phyloP scores from a whole-genome alignment of 164 flowering plant species.

The Vitis cinerea region DNA sequence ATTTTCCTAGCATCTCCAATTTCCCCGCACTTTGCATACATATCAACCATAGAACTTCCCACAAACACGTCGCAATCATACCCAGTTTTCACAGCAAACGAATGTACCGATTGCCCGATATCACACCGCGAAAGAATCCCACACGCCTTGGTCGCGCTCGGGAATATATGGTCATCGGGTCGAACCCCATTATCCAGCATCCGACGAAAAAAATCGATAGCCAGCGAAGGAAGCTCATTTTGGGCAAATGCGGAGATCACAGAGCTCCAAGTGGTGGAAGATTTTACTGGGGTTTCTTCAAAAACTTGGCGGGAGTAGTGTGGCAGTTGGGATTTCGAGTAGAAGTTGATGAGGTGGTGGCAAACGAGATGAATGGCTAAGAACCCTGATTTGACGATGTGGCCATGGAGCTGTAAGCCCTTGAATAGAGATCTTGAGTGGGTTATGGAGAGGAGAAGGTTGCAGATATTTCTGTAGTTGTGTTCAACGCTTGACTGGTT shows the following conservation, averaged over 20 bases:
- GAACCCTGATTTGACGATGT: constrained; percentile 58
- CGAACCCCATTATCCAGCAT: constrained; percentile 41
- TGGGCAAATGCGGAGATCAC: constrained; percentile 74
- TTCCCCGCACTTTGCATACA: constrained; percentile 81
- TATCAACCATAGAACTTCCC: constrained; percentile 80
- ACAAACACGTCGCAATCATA: constrained; percentile 67
- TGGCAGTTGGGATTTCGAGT: constrained; percentile 73
- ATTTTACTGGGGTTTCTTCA: constrained; percentile 43
- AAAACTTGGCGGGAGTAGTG: constrained; percentile 50
- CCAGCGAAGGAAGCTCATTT: constrained; percentile 68
- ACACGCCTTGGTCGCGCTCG: constrained; percentile 69
- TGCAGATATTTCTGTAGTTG: constrained; percentile 46
- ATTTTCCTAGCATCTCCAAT: constrained; percentile 50
- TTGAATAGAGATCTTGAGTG: constrained; percentile 45
- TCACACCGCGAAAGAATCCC: constrained; percentile 37
- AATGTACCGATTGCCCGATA: constrained; percentile 60
- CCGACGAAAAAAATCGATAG: constrained; percentile 53
- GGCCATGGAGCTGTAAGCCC: constrained; percentile 79
- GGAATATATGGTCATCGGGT: constrained; percentile 70
- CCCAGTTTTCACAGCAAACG: constrained; percentile 58
- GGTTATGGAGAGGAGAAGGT: constrained; percentile 50
- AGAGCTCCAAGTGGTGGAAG: constrained; percentile 80
- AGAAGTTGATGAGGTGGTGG: constrained; percentile 81
- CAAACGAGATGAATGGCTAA: constrained; percentile 53
- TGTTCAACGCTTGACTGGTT: constrained; percentile 31